Percentiles rank a stretch among this genome's conserved stretches.
These are phyloP conservation scores for Hanseniaspora meyeri DNA, from an alignment of 805 yeast species.

Conservation along the genomic window DNA sequence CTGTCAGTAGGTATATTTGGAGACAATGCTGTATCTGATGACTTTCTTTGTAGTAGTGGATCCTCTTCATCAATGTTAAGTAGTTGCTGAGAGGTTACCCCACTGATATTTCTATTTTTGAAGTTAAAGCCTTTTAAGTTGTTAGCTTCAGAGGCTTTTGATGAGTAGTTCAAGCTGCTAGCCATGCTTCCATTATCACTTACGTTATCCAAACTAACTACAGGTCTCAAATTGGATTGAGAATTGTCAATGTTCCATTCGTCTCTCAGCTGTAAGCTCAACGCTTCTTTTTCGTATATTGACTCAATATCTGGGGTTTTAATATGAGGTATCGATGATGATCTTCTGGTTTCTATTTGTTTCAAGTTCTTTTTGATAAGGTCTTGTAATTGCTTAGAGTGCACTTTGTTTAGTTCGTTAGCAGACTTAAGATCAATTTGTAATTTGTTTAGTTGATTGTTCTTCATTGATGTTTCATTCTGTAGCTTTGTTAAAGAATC, in stretches of 20 bases:
- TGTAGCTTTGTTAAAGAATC: neutral
- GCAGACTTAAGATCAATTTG: neutral
- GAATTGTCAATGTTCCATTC: slow-evolving; percentile 18
- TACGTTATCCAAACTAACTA: neutral
- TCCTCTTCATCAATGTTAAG: slow-evolving; percentile 9
- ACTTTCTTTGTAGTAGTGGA: slow-evolving; percentile 5
- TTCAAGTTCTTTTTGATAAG: slow-evolving; percentile 12
- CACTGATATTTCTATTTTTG: slow-evolving; percentile 9
- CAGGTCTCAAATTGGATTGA: neutral
- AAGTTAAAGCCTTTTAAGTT: neutral
- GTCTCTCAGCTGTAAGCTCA: slow-evolving; percentile 17
- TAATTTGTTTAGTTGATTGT: neutral
- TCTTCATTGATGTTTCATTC: neutral
- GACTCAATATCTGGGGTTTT: slow-evolving; percentile 21
- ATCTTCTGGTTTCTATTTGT: slow-evolving; percentile 2
- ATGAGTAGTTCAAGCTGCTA: neutral
- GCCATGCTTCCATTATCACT: slow-evolving; percentile 3
- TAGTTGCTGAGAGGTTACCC: neutral
- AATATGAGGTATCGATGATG: slow-evolving; percentile 21
- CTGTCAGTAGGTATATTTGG: neutral
- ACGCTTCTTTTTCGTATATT: slow-evolving; percentile 21
- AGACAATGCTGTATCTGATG: neutral
- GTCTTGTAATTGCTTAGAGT: slow-evolving; percentile 16
- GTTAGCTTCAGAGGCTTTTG: neutral
- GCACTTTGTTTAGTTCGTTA: slow-evolving; percentile 12